Base-by-base conservation (phyloP, 2,329 filamentous ascomycete genomes). In the Aspergillus fumigatiaffinis region DNA sequence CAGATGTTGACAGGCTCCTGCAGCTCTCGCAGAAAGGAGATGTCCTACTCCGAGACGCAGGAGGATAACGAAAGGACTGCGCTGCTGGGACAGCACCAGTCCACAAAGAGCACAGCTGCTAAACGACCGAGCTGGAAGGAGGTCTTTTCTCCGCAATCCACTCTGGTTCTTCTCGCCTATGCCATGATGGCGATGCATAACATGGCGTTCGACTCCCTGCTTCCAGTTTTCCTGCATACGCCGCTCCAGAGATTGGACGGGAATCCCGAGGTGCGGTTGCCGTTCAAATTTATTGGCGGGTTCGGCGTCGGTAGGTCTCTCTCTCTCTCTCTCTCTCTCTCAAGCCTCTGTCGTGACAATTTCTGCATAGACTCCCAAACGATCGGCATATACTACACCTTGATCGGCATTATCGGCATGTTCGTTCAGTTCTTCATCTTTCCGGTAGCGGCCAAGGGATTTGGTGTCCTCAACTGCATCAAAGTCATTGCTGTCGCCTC, bases 171-270 rank as follows among this genome's bases (percentile, higher is more conserved):
- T 1, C 60, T 90, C 1, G 82, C 87, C 0, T 97, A 97, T 73
- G 88, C 88, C 1, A 80, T 94, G 51, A 80, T 97, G 20, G 89
- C 91, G 0, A 82, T 95, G 51, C 92, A 96, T 73, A 87, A 86
- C 0, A 86, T 95, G 42, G 87, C 91, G 0, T 97, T 87, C 69
- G 93, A 97, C 73, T 92, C 96, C 69, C 81, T 93, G 2, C 83
- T 97, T 1, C 90, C 92, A 3, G 91, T 97, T 0, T 96, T 96
- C 72, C 83, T 97, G 67, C 90, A 96, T 74, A 88, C 91, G 62
- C 88, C 89, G 0, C 74, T 74, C 1, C 80, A 86, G 64, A 69
- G 80, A 4, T 73, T 79, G 4, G 74, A 83, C 35, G 74, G 83
- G 50, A 81, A 84, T 56, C 84, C 85, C 0, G 76, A 82, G 0